Base-by-base conservation (phyloP, 2,329 filamentous ascomycete genomes). In the Colletotrichum echinochloae region DNA sequence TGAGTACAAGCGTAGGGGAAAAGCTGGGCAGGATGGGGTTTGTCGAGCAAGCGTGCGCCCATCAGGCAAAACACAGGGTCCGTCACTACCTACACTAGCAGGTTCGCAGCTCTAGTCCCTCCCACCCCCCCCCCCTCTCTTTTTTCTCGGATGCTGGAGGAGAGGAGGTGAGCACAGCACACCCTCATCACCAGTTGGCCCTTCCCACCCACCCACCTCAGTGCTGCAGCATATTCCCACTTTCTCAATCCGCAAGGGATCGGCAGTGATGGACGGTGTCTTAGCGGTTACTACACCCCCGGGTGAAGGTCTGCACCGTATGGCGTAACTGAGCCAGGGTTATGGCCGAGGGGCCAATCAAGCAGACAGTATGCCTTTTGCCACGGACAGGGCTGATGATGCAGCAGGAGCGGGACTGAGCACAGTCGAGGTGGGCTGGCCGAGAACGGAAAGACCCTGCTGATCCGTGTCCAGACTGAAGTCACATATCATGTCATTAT, bases 401-500 rank as follows among this genome's bases (percentile, higher is more conserved):
- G 69, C 65, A 71, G 69, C 60, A 35, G 55, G 68, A 12, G 60
- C 46, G 64, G 51, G 44, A 62, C 35, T 30, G 41, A 51, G 41
- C 20, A 52, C 52, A 49, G 18, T 65, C 44, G 39, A 62, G 57
- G 56, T 57, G 51, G 46, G 16, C n/a, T 8, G 30, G 30, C 46
- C 62, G 39, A 61, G 62, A 73, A 73, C 55, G 70, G 70, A 61
- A 72, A 72, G 72, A 73, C 72, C 72, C 72, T 73, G 72, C 60
- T 60, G 70, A 73, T 73, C 72, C 18, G 54, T 67, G 59, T 63
- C 65, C 65, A 61, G 60, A 57, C 60, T 65, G 65, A 70, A 71
- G 66, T 71, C 65, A 71, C 66, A 49, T 46, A 51, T 6, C 39
- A 56, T 71, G 69, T 70, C 69, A 70, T 70, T 46, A 70, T 35